A percentile compares a stretch with the other conserved stretches of the same genome.
Evolutionary conservation across 2,329 filamentous ascomycete genomes (phyloP).

Genomic region (Colletotrichum orbiculare): DNA sequence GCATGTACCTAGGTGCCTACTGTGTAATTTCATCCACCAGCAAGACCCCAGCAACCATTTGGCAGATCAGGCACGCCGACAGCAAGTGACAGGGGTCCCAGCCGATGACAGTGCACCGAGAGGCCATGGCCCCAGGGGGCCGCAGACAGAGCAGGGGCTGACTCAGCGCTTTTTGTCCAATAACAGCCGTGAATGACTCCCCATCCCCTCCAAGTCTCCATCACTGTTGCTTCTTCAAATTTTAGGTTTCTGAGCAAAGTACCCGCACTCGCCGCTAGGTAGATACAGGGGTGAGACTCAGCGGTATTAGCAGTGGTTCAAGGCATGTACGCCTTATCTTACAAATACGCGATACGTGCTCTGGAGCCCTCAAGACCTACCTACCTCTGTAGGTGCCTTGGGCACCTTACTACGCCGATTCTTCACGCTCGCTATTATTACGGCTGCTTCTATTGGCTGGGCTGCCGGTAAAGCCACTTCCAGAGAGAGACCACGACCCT

Average conservation of each 20-base stretch:
- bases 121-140: constrained; percentile 5
- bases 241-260: constrained; percentile 20
- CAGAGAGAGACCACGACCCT: too few relatives aligned
- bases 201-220: constrained; percentile 7
- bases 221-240: constrained; percentile 21
- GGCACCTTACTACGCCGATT: too few relatives aligned
- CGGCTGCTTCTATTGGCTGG: too few relatives aligned
- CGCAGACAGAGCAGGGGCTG: constrained; percentile 8
- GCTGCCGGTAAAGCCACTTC: too few relatives aligned
- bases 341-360: too few relatives aligned
- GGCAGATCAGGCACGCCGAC: constrained; percentile 32
- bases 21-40: constrained; percentile 26
- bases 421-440: too few relatives aligned
- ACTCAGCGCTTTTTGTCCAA: constrained; percentile 7
- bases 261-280: constrained; percentile 15
- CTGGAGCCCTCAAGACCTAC: too few relatives aligned
- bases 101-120: background rate
- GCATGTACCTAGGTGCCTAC: too few relatives aligned
- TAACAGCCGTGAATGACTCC: constrained; percentile 3
- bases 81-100: constrained; percentile 10
- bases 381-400: too few relatives aligned
- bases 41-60: constrained; percentile 24
- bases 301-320: too few relatives aligned
- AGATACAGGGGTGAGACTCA: background rate
- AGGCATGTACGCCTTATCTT: too few relatives aligned